Base-by-base conservation (phyloP, 495 filamentous ascomycete species). In the Antarctomyces pellizariae region DNA sequence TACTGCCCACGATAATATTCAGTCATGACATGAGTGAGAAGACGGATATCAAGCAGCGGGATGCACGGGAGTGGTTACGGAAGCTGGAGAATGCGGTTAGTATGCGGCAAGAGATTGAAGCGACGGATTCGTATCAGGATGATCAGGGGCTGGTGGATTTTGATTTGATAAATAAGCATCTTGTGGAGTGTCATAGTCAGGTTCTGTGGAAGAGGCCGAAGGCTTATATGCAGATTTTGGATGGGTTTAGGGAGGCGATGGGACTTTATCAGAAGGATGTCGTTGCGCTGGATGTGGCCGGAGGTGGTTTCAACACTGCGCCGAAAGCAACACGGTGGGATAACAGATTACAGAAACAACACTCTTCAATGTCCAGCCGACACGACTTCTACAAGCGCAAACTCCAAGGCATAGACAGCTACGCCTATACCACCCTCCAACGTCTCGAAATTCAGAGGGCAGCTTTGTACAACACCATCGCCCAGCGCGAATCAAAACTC, bases 391-490 rank as follows among this genome's bases (percentile, higher is more conserved):
- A 61, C 40, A 36, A 42, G 14, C 50, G 50, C 12, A 65, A 62
- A 39, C 43, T 65, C 9, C 59, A 52, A 36, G 59, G 61, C 1
- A 54, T 64, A 30, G 61, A 65, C 27, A 58, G 56, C 31, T 65
- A 65, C 24, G 57, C 58, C 5, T 49, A 59, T 18, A 62, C 53
- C 3, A 64, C 61, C 16, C 38, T 65, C 16, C 53, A 62, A 32
- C 37, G 61, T 17, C 24, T 65, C 24, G 42, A 54, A 8, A 59
- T 64, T 31, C 61, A 65, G 36, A 46, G 61, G 13, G 54, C 52
- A 27, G 61, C 58, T 13, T 57, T 65, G 3, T 63, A 63, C 42
- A 65, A 64, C 38, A 62, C 64, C 43, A 62, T 64, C 36, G 54
- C 59, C 24, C 61, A 64, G 32, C 58, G 60, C 26, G 61, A 64